A percentile compares a stretch with the other conserved stretches of the same genome.
Conservation (phyloP, 176 grass and related monocot genomes). For the Carex kokanica region DNA sequence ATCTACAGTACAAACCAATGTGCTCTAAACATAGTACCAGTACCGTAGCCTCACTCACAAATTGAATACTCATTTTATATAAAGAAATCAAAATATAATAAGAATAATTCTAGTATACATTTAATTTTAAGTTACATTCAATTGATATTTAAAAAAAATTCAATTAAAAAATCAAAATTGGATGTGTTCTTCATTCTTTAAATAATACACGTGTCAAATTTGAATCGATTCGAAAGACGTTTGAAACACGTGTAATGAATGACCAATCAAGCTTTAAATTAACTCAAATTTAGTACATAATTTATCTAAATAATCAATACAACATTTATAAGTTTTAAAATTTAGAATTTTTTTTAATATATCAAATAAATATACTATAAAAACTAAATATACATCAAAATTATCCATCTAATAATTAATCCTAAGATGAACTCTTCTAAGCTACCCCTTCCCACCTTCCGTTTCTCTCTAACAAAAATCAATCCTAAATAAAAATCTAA, state of each 20-base stretch:
- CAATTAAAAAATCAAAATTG: not conserved
- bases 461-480: not conserved
- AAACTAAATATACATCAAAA: too few species aligned
- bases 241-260: too few species aligned
- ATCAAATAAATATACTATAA: too few species aligned
- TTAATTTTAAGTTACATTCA: too few species aligned
- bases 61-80: too few species aligned
- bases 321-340: too few species aligned
- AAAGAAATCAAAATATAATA: too few species aligned
- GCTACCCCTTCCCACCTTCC: not conserved
- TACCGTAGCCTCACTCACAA: too few species aligned
- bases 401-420: not conserved
- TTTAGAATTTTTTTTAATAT: too few species aligned
- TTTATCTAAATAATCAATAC: not conserved
- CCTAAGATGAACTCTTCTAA: not conserved
- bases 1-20: too few species aligned
- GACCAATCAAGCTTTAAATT: not conserved
- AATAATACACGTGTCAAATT: not conserved
- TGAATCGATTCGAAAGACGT: not conserved
- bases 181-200: not conserved
- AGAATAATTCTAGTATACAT: too few species aligned
- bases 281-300: not conserved
- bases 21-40: too few species aligned
- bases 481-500: not conserved
- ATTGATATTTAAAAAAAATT: not conserved